phyloP scores from a whole-genome alignment of 2,329 filamentous ascomycete genomes.

The Aspergillus sp. region DNA sequence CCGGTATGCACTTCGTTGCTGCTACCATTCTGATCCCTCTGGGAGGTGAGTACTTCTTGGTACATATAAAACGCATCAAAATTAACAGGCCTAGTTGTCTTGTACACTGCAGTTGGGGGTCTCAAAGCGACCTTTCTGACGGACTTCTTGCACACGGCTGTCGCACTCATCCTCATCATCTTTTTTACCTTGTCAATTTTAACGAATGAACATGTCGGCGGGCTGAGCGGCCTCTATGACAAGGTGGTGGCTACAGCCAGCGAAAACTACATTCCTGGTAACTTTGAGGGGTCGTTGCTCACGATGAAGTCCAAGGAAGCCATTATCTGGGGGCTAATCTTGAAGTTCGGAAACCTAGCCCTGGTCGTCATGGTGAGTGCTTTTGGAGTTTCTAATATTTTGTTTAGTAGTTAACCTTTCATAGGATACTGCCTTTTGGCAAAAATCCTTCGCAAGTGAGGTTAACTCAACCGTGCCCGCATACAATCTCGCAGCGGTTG shows the following conservation, averaged over 20 bases:
- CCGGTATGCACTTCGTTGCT: constrained; percentile 51
- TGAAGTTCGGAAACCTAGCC: constrained; percentile 52
- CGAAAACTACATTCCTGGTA: constrained; percentile 46
- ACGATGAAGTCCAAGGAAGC: constrained; percentile 50
- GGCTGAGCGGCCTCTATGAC: constrained; percentile 46
- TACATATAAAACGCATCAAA: neutral
- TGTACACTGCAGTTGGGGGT: constrained; percentile 51
- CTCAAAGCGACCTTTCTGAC: constrained; percentile 53
- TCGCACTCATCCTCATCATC: constrained; percentile 50
- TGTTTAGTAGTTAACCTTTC: neutral
- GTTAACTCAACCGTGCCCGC: constrained; percentile 49
- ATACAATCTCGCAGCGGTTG: constrained; percentile 47
- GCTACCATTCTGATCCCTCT: constrained; percentile 48
- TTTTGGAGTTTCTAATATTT: no score
- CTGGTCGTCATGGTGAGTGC: constrained; percentile 48
- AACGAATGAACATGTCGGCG: constrained; percentile 44
- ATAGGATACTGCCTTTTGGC: constrained; percentile 53
- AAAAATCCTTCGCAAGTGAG: constrained; percentile 53
- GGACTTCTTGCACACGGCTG: constrained; percentile 50
- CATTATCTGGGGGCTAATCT: constrained; percentile 47
- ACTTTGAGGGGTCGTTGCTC: constrained; percentile 49
- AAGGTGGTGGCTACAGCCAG: constrained; percentile 45
- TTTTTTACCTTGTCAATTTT: constrained; percentile 50
- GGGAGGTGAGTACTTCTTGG: constrained; percentile 35
- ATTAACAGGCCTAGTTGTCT: constrained; percentile 34